phyloP scores from a whole-genome alignment of 2,329 filamentous ascomycete species.

The Stenocarpella maydis region DNA sequence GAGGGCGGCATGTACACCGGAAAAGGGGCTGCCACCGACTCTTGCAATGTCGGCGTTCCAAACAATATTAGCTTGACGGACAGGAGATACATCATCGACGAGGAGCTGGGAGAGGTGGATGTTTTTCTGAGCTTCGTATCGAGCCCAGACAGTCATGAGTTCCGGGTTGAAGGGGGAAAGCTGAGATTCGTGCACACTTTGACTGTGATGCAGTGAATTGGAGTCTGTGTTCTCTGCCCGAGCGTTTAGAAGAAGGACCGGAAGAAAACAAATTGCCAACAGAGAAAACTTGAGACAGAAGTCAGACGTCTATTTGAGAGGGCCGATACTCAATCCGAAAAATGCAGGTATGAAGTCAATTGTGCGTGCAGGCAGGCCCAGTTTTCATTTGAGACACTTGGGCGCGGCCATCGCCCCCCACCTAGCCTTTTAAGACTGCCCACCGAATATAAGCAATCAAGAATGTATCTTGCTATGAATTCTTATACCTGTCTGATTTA shows the following conservation, averaged over 20 bases:
- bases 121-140: conserved; percentile 39
- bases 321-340: background rate
- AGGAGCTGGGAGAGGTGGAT: conserved; percentile 38
- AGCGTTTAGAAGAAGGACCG: background rate
- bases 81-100: conserved; percentile 41
- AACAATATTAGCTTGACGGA: conserved; percentile 40
- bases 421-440: too few species aligned
- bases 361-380: too few species aligned
- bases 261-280: background rate
- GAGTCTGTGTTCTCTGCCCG: too few species aligned
- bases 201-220: conserved; percentile 38
- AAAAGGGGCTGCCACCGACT: conserved; percentile 41
- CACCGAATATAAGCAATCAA: too few species aligned
- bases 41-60: conserved; percentile 48
- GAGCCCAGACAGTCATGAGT: conserved; percentile 38
- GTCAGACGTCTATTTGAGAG: background rate
- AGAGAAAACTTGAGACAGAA: background rate
- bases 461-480: too few species aligned
- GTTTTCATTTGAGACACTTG: too few species aligned
- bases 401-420: too few species aligned
- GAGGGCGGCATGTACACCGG: conserved; percentile 49
- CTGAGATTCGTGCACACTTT: conserved; percentile 39
- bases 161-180: conserved; percentile 38
- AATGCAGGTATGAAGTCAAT: too few species aligned
- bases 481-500: too few species aligned